These are phyloP conservation scores for Cladosporium sp. DNA, from an alignment of 2,329 filamentous ascomycete species.

Conservation along the genomic window DNA sequence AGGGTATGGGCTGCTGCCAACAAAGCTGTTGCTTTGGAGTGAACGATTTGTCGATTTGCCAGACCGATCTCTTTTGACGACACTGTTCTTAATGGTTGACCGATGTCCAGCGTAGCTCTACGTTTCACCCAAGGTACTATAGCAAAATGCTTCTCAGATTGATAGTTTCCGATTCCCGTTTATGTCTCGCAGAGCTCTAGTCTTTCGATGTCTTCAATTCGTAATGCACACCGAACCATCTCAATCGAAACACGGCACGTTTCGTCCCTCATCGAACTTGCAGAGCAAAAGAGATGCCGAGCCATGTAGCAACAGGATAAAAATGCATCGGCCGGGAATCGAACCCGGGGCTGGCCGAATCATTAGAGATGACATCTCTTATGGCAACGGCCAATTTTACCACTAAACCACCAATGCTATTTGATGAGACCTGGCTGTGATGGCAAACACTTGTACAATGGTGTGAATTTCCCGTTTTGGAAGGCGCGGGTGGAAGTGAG, in stretches of 20 bases:
- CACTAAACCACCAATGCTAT: background rate
- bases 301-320: too few species aligned
- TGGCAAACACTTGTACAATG: too few species aligned
- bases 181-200: background rate
- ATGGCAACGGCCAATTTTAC: background rate
- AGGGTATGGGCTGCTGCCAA: conserved; percentile 36
- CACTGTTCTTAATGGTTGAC: too few species aligned
- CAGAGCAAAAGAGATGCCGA: too few species aligned
- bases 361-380: background rate
- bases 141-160: background rate
- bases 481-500: too few species aligned
- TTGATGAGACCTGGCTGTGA: too few species aligned
- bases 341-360: background rate
- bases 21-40: conserved; percentile 22
- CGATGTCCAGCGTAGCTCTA: background rate
- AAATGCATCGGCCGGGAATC: background rate
- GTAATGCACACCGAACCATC: background rate
- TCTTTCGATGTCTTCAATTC: too few species aligned
- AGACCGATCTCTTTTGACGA: background rate
- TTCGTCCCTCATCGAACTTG: too few species aligned
- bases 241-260: too few species aligned
- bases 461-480: too few species aligned
- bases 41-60: background rate
- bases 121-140: background rate
- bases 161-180: background rate